Conservation (phyloP, 176 grass and related monocot genomes). For the Aegilops tauschii region DNA sequence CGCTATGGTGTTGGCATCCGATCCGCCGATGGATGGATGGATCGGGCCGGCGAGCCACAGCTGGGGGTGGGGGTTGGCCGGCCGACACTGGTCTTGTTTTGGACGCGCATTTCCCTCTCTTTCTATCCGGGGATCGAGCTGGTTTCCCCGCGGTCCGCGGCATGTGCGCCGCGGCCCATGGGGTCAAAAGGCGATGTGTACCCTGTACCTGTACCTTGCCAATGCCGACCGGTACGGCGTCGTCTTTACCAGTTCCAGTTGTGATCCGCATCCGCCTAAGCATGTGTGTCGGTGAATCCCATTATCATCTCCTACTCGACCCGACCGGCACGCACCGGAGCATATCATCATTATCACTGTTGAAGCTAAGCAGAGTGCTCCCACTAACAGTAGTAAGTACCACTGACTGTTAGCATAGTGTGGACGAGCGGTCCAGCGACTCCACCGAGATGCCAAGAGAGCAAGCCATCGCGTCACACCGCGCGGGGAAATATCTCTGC, state of each 20-base stretch:
- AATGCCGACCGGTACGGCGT: constrained; percentile 27
- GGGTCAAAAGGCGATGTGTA: constrained; percentile 33
- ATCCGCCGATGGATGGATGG: neutral
- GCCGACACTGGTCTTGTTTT: constrained; percentile 23
- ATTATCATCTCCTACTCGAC: neutral
- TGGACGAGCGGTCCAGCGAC: constrained; percentile 10
- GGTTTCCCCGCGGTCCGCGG: constrained; percentile 45
- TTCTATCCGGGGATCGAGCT: constrained; percentile 34
- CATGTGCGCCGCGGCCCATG: constrained; percentile 38
- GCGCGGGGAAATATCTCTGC: neutral
- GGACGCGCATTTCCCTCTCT: constrained; percentile 8
- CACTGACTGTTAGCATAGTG: neutral
- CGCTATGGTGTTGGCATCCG: neutral
- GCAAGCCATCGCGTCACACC: neutral
- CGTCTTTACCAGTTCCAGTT: constrained; percentile 2
- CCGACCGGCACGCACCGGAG: neutral
- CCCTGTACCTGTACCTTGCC: neutral
- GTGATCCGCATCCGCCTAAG: neutral
- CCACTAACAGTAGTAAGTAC: neutral
- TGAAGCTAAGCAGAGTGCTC: neutral
- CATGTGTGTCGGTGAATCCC: constrained; percentile 26
- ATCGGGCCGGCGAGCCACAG: neutral
- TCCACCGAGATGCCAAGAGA: constrained; percentile 8
- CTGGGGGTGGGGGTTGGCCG: neutral
- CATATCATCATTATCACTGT: neutral